Evolutionary conservation across 2,329 filamentous ascomycete species (phyloP).

Genomic region (Zopfia rhizophila): DNA sequence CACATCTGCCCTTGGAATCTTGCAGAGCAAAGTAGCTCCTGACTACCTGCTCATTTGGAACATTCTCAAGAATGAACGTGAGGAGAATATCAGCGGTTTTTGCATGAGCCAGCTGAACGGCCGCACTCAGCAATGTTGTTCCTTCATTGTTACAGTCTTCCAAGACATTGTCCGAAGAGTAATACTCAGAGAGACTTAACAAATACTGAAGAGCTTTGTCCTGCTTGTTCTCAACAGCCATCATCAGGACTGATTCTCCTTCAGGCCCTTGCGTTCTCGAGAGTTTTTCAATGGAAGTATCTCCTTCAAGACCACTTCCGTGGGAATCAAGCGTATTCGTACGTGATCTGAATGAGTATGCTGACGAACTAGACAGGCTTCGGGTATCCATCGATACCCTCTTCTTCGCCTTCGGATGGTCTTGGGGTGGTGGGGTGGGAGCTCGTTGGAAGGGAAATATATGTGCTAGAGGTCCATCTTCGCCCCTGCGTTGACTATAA

Average conservation of each 20-base stretch:
- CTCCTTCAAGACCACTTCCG: slow-evolving; percentile 82
- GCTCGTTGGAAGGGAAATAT: slow-evolving; percentile 90
- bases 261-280: slow-evolving; percentile 74
- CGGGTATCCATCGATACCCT: slow-evolving; percentile 87
- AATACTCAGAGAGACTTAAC: slow-evolving; percentile 79
- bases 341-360: slow-evolving; percentile 82
- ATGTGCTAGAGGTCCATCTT: slow-evolving; percentile 70
- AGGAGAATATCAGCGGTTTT: slow-evolving; percentile 81
- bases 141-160: slow-evolving; percentile 90
- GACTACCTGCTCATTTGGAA: slow-evolving; percentile 66
- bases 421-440: slow-evolving; percentile 57
- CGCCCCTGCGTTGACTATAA: slow-evolving; percentile 25
- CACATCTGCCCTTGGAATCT: slow-evolving; percentile 86
- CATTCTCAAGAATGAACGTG: slow-evolving; percentile 70
- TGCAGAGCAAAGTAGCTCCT: slow-evolving; percentile 76
- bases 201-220: slow-evolving; percentile 81
- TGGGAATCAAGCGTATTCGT: slow-evolving; percentile 72
- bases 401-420: slow-evolving; percentile 71
- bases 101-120: slow-evolving; percentile 83
- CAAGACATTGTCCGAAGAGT: slow-evolving; percentile 75
- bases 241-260: slow-evolving; percentile 82
- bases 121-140: slow-evolving; percentile 87
- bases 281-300: slow-evolving; percentile 83
- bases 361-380: slow-evolving; percentile 88
- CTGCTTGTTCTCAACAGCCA: slow-evolving; percentile 68